Base-by-base conservation (phyloP, 2,329 filamentous ascomycete genomes). In the Harringtonia lauricola region DNA sequence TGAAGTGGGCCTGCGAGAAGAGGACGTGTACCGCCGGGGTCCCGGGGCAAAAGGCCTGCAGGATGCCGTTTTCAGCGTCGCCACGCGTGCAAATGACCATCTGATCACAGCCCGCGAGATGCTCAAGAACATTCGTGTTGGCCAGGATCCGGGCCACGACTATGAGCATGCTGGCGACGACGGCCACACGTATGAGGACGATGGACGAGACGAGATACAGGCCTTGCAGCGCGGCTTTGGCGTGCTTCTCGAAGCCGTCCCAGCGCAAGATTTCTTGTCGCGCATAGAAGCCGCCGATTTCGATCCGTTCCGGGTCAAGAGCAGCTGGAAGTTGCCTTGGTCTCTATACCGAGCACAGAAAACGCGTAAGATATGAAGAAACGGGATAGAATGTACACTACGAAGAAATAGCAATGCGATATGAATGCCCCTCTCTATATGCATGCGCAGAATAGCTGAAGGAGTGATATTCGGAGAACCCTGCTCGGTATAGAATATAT, bases 1-100 rank as follows among this genome's bases (percentile, higher is more conserved):
- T 0, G 79, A 90, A 52, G 68, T 76, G 6, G 81, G 81, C 2
- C 74, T 96, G 1, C 79, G 79, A 42, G 90, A 96, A 59, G 92
- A 98, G 59, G 86, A 95, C 36, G 82, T 98, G 0, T 85, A 94
- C 47, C 76, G 90, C 9, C 72, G 80, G 35, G 90, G 89, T 0
- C 79, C 83, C 0, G 66, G 76, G n/a, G 90, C 90, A 0, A 70
- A 78, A 0, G 89, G 89, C 0, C 70, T 96, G 17, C 80, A 84
- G 48, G 90, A 98, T 61, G 90, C 89, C 4, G 79, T 96, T 1
- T 98, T 96, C 62, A 74, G 79, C 4, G 86, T 98, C 14, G 92
- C 92, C 1, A 98, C 92, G 0, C 77, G 90, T 31, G 92, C 92
- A 8, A 94, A 94, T 57, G 92, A 98, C 59, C 92, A 98, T 62